These are phyloP conservation scores for Leccinum variicolor DNA, from an alignment of 768 basidiomycete species.

Conservation along the genomic window DNA sequence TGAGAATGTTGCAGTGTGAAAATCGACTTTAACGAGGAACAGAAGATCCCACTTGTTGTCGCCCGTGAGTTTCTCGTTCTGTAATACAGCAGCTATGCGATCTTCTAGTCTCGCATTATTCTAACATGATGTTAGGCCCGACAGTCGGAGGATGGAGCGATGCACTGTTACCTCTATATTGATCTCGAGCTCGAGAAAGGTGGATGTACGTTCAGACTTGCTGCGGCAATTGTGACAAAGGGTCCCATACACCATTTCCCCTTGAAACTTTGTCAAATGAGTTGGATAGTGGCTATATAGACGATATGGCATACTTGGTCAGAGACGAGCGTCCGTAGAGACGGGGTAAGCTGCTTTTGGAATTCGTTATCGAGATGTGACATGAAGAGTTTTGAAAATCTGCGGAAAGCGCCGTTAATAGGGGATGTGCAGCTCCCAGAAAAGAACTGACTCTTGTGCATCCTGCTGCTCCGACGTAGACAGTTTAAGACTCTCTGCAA, in stretches of 20 bases:
- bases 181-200: slow-evolving; percentile 88
- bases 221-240: slow-evolving; percentile 67
- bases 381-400: slow-evolving; percentile 95
- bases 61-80: slow-evolving; percentile 70
- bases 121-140: slow-evolving; percentile 34
- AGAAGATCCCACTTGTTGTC: slow-evolving; percentile 67
- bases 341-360: slow-evolving; percentile 66
- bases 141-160: not conserved
- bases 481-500: slow-evolving; percentile 82
- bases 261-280: slow-evolving; percentile 68
- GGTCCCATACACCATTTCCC: slow-evolving; percentile 77
- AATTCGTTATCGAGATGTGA: slow-evolving; percentile 85
- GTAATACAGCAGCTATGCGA: slow-evolving; percentile 59
- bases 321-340: slow-evolving; percentile 64
- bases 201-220: slow-evolving; percentile 62
- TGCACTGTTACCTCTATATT: slow-evolving; percentile 57
- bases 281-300: not conserved
- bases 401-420: slow-evolving; percentile 28
- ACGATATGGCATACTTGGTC: slow-evolving; percentile 52
- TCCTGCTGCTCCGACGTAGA: slow-evolving; percentile 90
- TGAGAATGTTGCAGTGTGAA: slow-evolving; percentile 25
- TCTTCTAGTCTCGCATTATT: slow-evolving; percentile 72
- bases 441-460: slow-evolving; percentile 78
- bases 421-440: not conserved
- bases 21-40: not conserved